Evolutionary conservation across 106 monocot species (phyloP), one percentile per base, ranked within the genome.

Genomic region (Dendrobium catenatum): DNA sequence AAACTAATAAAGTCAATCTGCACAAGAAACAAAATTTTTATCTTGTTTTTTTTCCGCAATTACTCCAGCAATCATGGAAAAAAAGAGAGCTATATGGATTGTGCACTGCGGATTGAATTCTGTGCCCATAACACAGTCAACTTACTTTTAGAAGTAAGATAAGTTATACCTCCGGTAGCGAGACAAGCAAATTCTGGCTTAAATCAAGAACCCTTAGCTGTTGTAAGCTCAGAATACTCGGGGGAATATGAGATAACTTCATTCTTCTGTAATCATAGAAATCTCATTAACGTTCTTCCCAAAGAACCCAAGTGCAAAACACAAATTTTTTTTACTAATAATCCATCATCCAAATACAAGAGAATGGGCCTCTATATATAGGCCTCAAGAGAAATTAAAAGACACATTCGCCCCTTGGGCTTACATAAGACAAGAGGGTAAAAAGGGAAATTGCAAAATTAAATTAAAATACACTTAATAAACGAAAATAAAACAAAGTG

Each of bases 171-270:
- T 89, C 77, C 15, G 98, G 95, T 46, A 99, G 26, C 47, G 88
- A 80, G 76, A 73, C 49, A 81, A 99, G 81, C 37, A 79, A 55
- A 84, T 99, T 99, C 82, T 99, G 93, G 83, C 93, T 93, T 61
- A 99, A 81, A 77, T 95, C 87, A 54, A 99, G 93, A 88, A 99
- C 86, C 44, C 84, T 77, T 29, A 99, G 78, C 37, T 80, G 78
- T 51, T 33, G 76, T 73, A 93, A 83, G 59, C 68, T 76, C 81
- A 95, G 41, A 78, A 99, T 58, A 24, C 86, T 85, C 59, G 79
- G 68, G 55, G 98, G 95, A 66, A 99, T 75, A 80, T 88, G 84
- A 18, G 56, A 49, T 17, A 93, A 82, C 82, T 89, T 86, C 89
- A 95, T 91, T 76, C 95, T 77, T 82, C 98, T 99, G 87, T 82